Percentiles rank a stretch among this genome's conserved stretches.
These are phyloP conservation scores for Thermothelomyces thermophilus DNA, from an alignment of 2,329 filamentous ascomycete genomes.

Conservation along the genomic window DNA sequence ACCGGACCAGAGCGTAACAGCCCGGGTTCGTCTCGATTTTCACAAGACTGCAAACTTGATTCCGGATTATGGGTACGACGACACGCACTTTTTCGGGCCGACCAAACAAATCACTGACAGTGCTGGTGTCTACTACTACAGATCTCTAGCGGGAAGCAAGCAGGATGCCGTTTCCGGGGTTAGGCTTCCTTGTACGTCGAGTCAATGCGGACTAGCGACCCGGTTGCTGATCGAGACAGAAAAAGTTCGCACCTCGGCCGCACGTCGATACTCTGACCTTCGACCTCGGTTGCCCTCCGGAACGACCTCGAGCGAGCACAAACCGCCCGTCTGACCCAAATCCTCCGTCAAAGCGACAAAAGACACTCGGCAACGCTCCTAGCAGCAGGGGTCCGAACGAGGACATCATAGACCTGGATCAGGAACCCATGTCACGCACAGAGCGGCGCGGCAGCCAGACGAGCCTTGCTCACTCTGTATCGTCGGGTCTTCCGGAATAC, in stretches of 20 bases:
- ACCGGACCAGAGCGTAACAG: constrained; percentile 5
- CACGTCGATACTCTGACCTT: constrained; percentile 22
- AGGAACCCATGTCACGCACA: constrained; percentile 3
- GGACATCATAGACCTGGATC: constrained; percentile 12
- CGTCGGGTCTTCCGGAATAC: constrained; percentile 9
- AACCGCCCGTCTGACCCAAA: background rate
- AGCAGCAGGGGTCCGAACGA: background rate
- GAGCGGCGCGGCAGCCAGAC: constrained; percentile 13
- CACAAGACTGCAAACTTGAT: constrained; percentile 21
- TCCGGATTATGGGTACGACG: constrained; percentile 24
- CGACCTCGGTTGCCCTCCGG: background rate
- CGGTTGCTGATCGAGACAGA: constrained; percentile 1
- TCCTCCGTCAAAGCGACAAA: constrained; percentile 15
- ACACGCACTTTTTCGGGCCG: background rate
- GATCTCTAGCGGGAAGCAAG: constrained; percentile 18
- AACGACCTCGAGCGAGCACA: background rate
- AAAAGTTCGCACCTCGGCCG: constrained; percentile 1
- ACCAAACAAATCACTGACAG: constrained; percentile 7
- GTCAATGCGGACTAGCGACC: background rate
- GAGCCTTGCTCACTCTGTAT: constrained; percentile 10
- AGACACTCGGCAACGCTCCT: background rate
- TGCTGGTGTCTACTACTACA: background rate
- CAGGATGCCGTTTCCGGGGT: constrained; percentile 12
- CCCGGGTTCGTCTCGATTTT: constrained; percentile 12
- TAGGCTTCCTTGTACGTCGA: constrained; percentile 7